A percentile compares a stretch with the other conserved stretches of the same genome.
Evolutionary conservation across 169 alveolate species (phyloP).

Genomic region (Cryptosporidium ryanae): DNA sequence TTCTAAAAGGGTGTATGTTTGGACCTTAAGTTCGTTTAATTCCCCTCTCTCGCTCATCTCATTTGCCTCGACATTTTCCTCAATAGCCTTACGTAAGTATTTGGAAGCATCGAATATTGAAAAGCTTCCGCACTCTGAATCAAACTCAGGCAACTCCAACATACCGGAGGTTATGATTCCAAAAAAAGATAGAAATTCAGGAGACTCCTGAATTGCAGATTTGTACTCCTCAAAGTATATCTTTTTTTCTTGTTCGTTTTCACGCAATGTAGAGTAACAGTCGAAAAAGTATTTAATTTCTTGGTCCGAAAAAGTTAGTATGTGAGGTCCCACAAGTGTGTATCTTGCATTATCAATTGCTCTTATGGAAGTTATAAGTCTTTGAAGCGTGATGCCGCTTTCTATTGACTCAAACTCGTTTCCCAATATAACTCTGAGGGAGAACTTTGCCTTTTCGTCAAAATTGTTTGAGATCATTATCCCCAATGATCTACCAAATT

Average conservation of each 20-base stretch:
- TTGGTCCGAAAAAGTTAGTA: conserved; percentile 69
- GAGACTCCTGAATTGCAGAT: conserved; percentile 52
- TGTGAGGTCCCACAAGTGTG: conserved; percentile 62
- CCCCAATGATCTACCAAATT: conserved; percentile 82
- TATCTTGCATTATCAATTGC: conserved; percentile 72
- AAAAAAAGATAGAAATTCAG: conserved; percentile 64
- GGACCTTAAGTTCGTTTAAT: not conserved
- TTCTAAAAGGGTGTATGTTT: conserved; percentile 1
- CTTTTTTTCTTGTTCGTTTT: conserved; percentile 29
- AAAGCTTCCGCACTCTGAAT: conserved; percentile 3
- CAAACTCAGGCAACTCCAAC: conserved; percentile 31
- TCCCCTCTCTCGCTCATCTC: conserved; percentile 31
- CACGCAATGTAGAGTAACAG: conserved; percentile 71
- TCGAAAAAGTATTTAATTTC: conserved; percentile 74
- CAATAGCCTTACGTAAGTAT: not conserved
- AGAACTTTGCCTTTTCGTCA: conserved; percentile 79
- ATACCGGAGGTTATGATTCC: conserved; percentile 63
- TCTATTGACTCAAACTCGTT: conserved; percentile 32
- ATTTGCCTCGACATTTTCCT: conserved; percentile 8
- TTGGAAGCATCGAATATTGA: conserved; percentile 2
- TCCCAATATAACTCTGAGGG: conserved; percentile 80
- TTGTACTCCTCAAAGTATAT: conserved; percentile 40
- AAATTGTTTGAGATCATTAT: conserved; percentile 83
- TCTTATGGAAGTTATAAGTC: conserved; percentile 69
- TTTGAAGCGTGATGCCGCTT: conserved; percentile 72